phyloP scores from a whole-genome alignment of 768 basidiomycete genomes.

The Phaeotremella skinneri region DNA sequence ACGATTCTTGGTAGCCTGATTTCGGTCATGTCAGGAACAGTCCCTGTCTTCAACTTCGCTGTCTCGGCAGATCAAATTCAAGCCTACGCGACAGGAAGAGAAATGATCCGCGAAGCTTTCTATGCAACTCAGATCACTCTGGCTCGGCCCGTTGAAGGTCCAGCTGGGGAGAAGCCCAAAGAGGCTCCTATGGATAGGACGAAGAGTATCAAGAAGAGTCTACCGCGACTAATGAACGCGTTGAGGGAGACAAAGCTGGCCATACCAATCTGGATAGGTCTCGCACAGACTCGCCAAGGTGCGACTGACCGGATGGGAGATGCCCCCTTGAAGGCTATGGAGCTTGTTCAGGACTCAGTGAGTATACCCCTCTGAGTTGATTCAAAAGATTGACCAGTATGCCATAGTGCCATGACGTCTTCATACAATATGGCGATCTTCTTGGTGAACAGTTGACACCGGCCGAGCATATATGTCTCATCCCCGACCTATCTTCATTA shows the following conservation, averaged over 20 bases:
- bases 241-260: conserved; percentile 60
- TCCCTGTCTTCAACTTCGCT: conserved; percentile 73
- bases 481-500: conserved; percentile 73
- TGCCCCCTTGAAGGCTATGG: conserved; percentile 55
- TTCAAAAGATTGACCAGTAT: conserved; percentile 8
- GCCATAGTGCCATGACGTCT: conserved; percentile 77
- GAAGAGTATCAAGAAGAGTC: conserved; percentile 42
- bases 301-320: conserved; percentile 34
- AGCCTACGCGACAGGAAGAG: conserved; percentile 87
- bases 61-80: conserved; percentile 80
- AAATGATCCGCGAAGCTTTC: conserved; percentile 76
- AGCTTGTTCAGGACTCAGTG: conserved; percentile 83
- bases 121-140: conserved; percentile 43
- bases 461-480: conserved; percentile 69
- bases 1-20: conserved; percentile 89
- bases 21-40: conserved; percentile 91
- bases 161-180: conserved; percentile 27
- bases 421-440: conserved; percentile 88
- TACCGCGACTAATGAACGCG: conserved; percentile 45
- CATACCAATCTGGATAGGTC: conserved; percentile 83
- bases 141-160: conserved; percentile 28
- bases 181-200: conserved; percentile 44
- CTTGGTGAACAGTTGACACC: conserved; percentile 69
- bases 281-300: conserved; percentile 73
- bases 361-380: conserved; percentile 51